A percentile compares a stretch with the other conserved stretches of the same genome.
phyloP scores from a whole-genome alignment of 192 early-diverging fungal genomes.

The Backusella westeae region DNA sequence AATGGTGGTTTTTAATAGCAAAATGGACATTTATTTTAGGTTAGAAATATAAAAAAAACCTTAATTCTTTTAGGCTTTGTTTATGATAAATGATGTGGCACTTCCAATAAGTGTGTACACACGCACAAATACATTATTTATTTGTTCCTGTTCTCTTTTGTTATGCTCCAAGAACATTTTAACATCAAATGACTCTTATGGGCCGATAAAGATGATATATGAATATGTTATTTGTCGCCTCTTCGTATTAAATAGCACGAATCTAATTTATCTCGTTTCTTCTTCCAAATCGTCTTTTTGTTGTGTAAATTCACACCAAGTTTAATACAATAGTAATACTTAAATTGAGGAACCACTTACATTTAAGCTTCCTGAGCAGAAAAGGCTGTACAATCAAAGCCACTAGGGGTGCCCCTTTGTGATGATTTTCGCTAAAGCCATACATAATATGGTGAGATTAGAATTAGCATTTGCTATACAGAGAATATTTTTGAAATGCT shows the following conservation, averaged over 20 bases:
- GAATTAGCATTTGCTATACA: not conserved
- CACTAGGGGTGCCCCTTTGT: not conserved
- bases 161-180: not conserved
- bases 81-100: not conserved
- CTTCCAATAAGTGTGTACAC: not conserved
- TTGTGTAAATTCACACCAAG: not conserved
- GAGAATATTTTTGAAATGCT: not conserved
- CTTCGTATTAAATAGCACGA: not conserved
- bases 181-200: not conserved
- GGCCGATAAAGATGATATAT: not conserved
- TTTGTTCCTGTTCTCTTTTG: not conserved
- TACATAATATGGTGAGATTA: not conserved
- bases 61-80: not conserved
- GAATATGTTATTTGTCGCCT: not conserved
- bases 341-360: not conserved
- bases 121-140: not conserved
- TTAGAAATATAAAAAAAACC: not conserved
- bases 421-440: not conserved
- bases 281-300: not conserved
- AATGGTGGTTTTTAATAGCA: not conserved
- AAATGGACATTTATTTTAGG: not conserved
- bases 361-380: not conserved
- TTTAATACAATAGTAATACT: not conserved
- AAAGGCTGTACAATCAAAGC: not conserved
- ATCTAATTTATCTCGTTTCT: no score